These are phyloP conservation scores for Talaromyces sp. DNA, from an alignment of 2,329 filamentous ascomycete genomes.

Conservation along the genomic window DNA sequence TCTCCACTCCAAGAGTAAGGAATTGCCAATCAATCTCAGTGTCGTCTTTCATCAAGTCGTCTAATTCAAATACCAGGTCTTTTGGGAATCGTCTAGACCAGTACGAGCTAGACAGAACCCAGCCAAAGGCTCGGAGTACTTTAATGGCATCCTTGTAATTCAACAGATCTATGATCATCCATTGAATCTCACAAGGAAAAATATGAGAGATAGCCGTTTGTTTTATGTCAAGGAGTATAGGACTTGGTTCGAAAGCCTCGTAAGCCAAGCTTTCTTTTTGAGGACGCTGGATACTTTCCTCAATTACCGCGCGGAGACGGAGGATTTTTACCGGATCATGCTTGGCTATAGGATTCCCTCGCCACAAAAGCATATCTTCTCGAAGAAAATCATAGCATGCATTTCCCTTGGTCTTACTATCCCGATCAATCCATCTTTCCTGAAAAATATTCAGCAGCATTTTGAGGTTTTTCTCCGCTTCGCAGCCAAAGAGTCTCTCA, in stretches of 20 bases:
- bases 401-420: background rate
- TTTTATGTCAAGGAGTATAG: background rate
- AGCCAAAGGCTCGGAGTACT: conserved; percentile 3
- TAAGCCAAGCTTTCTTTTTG: background rate
- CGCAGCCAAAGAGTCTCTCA: conserved; percentile 4
- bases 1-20: conserved; percentile 6
- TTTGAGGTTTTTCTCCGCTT: conserved; percentile 4
- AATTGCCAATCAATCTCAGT: conserved; percentile 7
- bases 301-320: conserved; percentile 2
- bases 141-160: conserved; percentile 1
- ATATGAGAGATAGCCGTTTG: conserved; percentile 7
- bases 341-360: background rate
- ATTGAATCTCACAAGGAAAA: conserved; percentile 21
- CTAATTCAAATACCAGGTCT: conserved; percentile 4
- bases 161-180: conserved; percentile 4
- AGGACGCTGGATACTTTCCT: conserved; percentile 7
- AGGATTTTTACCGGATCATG: conserved; percentile 8
- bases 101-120: conserved; percentile 5
- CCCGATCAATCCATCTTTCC: background rate
- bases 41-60: background rate
- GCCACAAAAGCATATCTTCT: background rate
- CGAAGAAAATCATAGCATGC: background rate
- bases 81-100: conserved; percentile 3
- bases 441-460: background rate
- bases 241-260: background rate